phyloP scores from a whole-genome alignment of 2,329 filamentous ascomycete species.

The Xylariaceae sp. region DNA sequence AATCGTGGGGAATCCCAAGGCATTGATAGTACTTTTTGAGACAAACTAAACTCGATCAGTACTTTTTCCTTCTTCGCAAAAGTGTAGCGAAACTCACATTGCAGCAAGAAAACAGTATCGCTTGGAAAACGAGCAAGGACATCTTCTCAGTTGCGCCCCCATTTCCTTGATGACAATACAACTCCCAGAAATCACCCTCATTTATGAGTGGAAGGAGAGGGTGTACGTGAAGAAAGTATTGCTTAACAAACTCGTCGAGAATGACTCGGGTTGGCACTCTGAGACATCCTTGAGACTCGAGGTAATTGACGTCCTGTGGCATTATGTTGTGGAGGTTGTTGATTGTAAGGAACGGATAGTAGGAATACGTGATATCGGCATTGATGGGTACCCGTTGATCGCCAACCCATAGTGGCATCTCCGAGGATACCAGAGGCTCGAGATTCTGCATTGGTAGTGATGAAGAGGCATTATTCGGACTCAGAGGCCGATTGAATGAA shows the following conservation, averaged over 20 bases:
- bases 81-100: slow-evolving; percentile 27
- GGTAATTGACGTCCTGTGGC: slow-evolving; percentile 44
- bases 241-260: slow-evolving; percentile 45
- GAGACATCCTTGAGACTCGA: slow-evolving; percentile 44
- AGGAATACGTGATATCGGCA: slow-evolving; percentile 38
- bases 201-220: slow-evolving; percentile 41
- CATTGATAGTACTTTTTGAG: slow-evolving; percentile 36
- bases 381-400: slow-evolving; percentile 27
- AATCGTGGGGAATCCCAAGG: slow-evolving; percentile 40
- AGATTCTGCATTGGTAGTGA: slow-evolving; percentile 20
- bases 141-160: slow-evolving; percentile 24
- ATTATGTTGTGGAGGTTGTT: slow-evolving; percentile 37
- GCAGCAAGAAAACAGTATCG: slow-evolving; percentile 43
- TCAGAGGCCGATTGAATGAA: slow-evolving; percentile 14
- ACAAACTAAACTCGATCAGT: slow-evolving; percentile 30
- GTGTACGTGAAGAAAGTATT: slow-evolving; percentile 46
- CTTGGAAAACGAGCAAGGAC: slow-evolving; percentile 44
- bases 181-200: slow-evolving; percentile 47
- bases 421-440: slow-evolving; percentile 16
- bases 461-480: slow-evolving; percentile 9
- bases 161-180: slow-evolving; percentile 32
- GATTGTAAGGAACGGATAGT: slow-evolving; percentile 41
- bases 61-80: background rate
- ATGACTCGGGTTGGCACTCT: slow-evolving; percentile 38
- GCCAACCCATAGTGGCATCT: slow-evolving; percentile 24